These are phyloP conservation scores for Fusarium protoensiforme DNA, from an alignment of 2,329 filamentous ascomycete species.

Conservation along the genomic window DNA sequence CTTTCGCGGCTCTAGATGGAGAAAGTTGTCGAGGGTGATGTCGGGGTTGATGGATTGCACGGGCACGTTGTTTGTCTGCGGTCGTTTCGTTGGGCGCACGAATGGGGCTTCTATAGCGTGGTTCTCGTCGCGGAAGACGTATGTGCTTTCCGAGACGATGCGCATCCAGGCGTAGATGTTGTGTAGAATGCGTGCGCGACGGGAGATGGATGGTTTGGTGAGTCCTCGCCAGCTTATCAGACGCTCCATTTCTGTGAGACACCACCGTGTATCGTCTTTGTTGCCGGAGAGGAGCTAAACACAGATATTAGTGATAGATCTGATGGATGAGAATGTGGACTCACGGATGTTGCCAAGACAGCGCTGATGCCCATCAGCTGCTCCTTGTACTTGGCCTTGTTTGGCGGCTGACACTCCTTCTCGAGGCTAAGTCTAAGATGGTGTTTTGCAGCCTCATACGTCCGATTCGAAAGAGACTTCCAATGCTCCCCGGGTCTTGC, in stretches of 20 bases:
- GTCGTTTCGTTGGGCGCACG: neutral
- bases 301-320: fast-evolving
- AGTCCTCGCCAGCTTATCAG: constrained; percentile 34
- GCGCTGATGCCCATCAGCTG: constrained; percentile 35
- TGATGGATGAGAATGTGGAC: neutral
- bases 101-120: constrained; percentile 22
- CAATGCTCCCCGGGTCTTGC: constrained; percentile 20
- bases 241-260: constrained; percentile 36
- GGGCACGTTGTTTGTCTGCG: neutral
- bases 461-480: constrained; percentile 11
- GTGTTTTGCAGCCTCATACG: constrained; percentile 37
- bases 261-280: constrained; percentile 28
- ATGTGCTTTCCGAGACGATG: constrained; percentile 35
- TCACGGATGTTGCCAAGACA: constrained; percentile 30
- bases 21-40: constrained; percentile 33
- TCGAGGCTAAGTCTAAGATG: constrained; percentile 34
- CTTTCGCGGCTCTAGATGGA: constrained; percentile 33
- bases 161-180: constrained; percentile 42
- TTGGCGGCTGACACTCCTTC: constrained; percentile 28
- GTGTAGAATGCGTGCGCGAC: constrained; percentile 30
- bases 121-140: constrained; percentile 28
- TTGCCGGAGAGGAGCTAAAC: constrained; percentile 26
- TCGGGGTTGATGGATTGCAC: constrained; percentile 23
- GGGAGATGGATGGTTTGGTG: constrained; percentile 32
- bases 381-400: constrained; percentile 37